These are phyloP conservation scores for Saturnispora silvae DNA, from an alignment of 805 yeast species.

Conservation along the genomic window DNA sequence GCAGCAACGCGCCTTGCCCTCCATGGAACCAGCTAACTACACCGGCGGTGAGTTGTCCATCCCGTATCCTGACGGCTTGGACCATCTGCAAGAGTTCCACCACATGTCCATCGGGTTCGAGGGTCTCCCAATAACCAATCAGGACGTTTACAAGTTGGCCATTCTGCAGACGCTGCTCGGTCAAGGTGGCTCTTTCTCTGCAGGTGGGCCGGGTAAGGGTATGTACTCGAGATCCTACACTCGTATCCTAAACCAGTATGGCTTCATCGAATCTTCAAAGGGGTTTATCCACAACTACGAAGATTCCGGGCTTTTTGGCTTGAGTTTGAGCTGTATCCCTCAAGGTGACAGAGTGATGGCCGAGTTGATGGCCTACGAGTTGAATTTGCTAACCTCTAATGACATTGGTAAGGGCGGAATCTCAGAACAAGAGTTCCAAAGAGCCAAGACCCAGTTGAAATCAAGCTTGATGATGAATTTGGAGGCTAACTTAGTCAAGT, in stretches of 20 bases:
- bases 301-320: conserved; percentile 86
- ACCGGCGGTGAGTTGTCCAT: conserved; percentile 50
- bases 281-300: conserved; percentile 85
- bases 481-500: conserved; percentile 85
- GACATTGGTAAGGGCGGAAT: conserved; percentile 47
- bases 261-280: conserved; percentile 80
- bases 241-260: conserved; percentile 81
- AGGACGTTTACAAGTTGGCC: conserved; percentile 85
- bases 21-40: conserved; percentile 35
- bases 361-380: conserved; percentile 63
- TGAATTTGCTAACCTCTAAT: conserved; percentile 35
- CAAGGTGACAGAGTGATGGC: conserved; percentile 78
- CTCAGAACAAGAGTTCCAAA: conserved; percentile 58
- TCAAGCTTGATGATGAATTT: conserved; percentile 85
- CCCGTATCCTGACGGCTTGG: conserved; percentile 45
- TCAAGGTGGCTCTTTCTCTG: conserved; percentile 95
- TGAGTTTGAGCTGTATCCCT: conserved; percentile 75
- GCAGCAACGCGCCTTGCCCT: conserved; percentile 18
- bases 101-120: conserved; percentile 84
- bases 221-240: conserved; percentile 94
- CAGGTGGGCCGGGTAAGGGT: conserved; percentile 99
- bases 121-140: conserved; percentile 72
- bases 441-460: conserved; percentile 89
- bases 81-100: conserved; percentile 66
- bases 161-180: conserved; percentile 84